Base-by-base conservation (phyloP, 345 rosid genomes). In the Linum trigynum region DNA sequence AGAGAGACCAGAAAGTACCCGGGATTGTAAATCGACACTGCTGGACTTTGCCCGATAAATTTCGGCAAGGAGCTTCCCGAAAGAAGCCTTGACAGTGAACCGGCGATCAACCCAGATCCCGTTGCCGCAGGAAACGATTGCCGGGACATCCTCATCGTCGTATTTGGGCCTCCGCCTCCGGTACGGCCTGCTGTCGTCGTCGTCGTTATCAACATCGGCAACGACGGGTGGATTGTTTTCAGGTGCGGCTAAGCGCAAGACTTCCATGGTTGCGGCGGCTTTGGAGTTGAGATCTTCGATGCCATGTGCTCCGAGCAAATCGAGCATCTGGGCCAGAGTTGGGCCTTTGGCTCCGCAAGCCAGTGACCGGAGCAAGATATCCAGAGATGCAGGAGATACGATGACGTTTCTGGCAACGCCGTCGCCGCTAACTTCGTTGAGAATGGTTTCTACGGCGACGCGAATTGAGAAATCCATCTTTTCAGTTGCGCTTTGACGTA, bases 101-200 rank as follows among this genome's bases (percentile, higher is more conserved):
- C 65, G 53, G 14, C 58, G 2, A 32, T 66, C 65, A 23, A 76
- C 7, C 76, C 71, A 72, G 3, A 62, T 55, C 37, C 64, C 68
- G 58, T 61, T 68, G 2, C 43, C 64, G 12, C 62, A 16, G 1
- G 62, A 64, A n/a, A 76, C 9, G 10, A 5, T 57, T 37, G 61
- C 10, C 38, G 7, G 7, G 7, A 23, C 60, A 36, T 5, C 5
- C 7, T 8, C 59, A 32, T 5, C 5, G 17, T 6, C 17, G 59
- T 56, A 41, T 41, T 41, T 23, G 32, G 32, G 32, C 32, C 32
- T 11, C 32, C 32, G 32, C 32, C 32, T 23, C 32, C 10, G 3
- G 3, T 16, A 16, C 5, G 10, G 56, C 56, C 56, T 23, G 32
- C 32, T 23, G 32, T 23, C 32, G 32, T 23, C 32, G 32, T 23